These are phyloP conservation scores for Phytophthora colocasiae DNA, from an alignment of 352 stramenopile genomes.

Conservation along the genomic window DNA sequence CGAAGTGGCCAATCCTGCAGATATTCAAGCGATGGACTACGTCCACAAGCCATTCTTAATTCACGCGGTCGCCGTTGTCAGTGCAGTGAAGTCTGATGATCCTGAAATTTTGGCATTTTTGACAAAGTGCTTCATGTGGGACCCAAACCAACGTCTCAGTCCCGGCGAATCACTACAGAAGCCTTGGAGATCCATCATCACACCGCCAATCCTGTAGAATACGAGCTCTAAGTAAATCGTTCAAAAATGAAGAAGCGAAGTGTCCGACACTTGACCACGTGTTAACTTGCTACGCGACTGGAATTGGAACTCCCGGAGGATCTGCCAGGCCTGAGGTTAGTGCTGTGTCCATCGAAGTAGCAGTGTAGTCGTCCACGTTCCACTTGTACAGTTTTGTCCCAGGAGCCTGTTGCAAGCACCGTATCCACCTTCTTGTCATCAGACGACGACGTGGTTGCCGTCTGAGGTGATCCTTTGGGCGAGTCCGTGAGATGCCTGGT, in stretches of 20 bases:
- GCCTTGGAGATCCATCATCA: constrained; percentile 53
- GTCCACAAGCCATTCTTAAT: constrained; percentile 62
- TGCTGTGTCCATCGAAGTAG: constrained; percentile 1
- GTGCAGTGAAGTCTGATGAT: constrained; percentile 55
- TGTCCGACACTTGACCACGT: constrained; percentile 15
- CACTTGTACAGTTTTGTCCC: constrained; percentile 72
- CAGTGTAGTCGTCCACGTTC: constrained; percentile 39
- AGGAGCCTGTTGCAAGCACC: constrained; percentile 59
- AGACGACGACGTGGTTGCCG: constrained; percentile 5
- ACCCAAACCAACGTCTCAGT: constrained; percentile 63
- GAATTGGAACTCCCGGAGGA: constrained; percentile 27
- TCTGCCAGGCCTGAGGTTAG: constrained; percentile 1
- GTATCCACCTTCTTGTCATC: constrained; percentile 18
- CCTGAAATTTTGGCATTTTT: constrained; percentile 67
- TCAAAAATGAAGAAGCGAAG: constrained; percentile 17
- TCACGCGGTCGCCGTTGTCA: constrained; percentile 62
- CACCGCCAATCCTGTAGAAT: constrained; percentile 28
- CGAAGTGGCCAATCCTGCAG: constrained; percentile 31
- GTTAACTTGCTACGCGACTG: constrained; percentile 27
- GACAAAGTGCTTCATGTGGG: constrained; percentile 71
- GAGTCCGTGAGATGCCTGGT: too few relatives aligned
- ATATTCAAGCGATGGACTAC: constrained; percentile 29
- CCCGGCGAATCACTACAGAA: constrained; percentile 62
- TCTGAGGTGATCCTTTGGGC: too few relatives aligned
- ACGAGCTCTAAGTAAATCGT: constrained; percentile 24